Evolutionary conservation across 257 asterid species (phyloP).

Genomic region (Jacaranda copaia): DNA sequence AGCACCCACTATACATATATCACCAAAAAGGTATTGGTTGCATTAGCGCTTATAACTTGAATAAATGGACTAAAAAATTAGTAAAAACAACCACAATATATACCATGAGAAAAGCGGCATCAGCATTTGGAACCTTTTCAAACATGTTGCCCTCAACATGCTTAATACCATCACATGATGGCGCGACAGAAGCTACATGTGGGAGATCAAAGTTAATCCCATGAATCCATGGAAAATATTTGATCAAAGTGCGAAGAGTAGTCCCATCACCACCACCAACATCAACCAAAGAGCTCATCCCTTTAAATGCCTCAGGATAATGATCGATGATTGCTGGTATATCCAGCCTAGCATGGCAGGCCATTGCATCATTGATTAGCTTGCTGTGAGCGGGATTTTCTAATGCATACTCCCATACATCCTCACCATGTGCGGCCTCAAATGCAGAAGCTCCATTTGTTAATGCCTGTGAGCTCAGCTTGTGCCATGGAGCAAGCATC

Average conservation of each 20-base stretch:
- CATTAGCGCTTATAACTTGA: too few species aligned
- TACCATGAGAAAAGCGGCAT: conserved; percentile 74
- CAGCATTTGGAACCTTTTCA: conserved; percentile 62
- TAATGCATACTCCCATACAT: conserved; percentile 44
- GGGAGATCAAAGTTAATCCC: conserved; percentile 70
- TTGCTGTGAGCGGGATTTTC: conserved; percentile 42
- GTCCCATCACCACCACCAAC: conserved; percentile 86
- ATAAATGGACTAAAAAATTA: too few species aligned
- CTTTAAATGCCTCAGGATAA: conserved; percentile 52
- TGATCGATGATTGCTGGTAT: conserved; percentile 42
- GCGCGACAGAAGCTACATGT: conserved; percentile 56
- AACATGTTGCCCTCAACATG: conserved; percentile 76
- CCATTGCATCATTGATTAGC: conserved; percentile 64
- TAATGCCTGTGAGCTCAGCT: conserved; percentile 40
- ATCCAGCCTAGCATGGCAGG: conserved; percentile 44
- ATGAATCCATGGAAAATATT: conserved; percentile 57
- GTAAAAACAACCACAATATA: background rate
- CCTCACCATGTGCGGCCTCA: conserved; percentile 51
- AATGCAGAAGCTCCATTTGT: conserved; percentile 36
- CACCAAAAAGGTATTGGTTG: too few species aligned
- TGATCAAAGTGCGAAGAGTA: conserved; percentile 47
- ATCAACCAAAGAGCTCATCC: conserved; percentile 60
- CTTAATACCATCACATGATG: conserved; percentile 44
- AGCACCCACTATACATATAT: conserved; percentile 53
- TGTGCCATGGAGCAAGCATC: conserved; percentile 76